Evolutionary conservation across 345 rosid genomes (phyloP).

Genomic region (Theobroma cacao): DNA sequence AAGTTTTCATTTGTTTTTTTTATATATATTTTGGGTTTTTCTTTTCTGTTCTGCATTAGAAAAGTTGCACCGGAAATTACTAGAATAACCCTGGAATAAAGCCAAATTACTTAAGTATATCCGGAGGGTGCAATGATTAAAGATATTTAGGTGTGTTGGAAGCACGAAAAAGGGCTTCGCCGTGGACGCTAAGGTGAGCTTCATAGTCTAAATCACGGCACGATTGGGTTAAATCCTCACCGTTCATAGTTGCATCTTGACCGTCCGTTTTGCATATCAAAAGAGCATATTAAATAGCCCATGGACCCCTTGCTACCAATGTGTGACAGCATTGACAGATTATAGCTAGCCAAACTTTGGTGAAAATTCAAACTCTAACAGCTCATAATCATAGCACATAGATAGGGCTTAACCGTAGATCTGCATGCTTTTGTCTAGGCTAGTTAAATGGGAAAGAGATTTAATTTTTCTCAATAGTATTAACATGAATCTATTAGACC

Average conservation of each 20-base stretch:
- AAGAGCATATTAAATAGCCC: background rate
- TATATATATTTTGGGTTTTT: background rate
- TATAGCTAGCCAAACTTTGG: background rate
- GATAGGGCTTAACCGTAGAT: background rate
- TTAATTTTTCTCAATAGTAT: no score
- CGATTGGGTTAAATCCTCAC: background rate
- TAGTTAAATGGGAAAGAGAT: no score
- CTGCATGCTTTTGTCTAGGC: background rate
- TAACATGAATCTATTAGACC: no score
- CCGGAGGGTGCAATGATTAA: slow-evolving; percentile 15
- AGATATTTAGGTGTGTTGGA: background rate
- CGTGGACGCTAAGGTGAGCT: background rate
- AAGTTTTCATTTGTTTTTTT: background rate
- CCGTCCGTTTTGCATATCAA: background rate
- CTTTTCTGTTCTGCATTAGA: background rate
- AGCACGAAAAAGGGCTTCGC: background rate
- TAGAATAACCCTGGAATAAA: background rate
- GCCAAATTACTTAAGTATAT: slow-evolving; percentile 1
- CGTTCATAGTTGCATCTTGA: background rate
- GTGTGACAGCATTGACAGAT: background rate
- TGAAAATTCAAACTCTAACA: background rate
- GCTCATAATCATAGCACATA: background rate
- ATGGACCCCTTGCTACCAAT: slow-evolving; percentile 4
- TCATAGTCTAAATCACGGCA: background rate
- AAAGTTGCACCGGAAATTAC: slow-evolving; percentile 10